phyloP scores from a whole-genome alignment of 495 filamentous ascomycete species.

The Parathielavia hyrcaniae region DNA sequence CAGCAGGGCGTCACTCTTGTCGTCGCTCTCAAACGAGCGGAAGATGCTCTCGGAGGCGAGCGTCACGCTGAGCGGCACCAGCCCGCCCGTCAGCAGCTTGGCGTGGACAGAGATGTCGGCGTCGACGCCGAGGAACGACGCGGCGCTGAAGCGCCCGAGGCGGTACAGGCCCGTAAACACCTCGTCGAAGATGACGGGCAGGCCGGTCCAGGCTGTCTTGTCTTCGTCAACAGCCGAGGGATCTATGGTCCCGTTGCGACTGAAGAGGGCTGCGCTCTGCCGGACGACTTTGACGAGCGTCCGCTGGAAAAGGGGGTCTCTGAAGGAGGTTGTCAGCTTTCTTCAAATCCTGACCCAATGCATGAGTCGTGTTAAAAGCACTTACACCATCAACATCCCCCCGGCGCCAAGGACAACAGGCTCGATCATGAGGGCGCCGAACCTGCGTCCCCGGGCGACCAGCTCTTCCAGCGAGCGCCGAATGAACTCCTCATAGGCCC shows the following conservation, averaged over 20 bases:
- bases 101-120: slow-evolving; percentile 70
- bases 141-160: slow-evolving; percentile 58
- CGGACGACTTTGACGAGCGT: slow-evolving; percentile 59
- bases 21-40: slow-evolving; percentile 55
- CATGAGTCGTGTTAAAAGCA: not conserved
- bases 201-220: slow-evolving; percentile 51
- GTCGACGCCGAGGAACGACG: slow-evolving; percentile 57
- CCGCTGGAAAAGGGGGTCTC: slow-evolving; percentile 72
- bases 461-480: slow-evolving; percentile 44
- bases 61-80: slow-evolving; percentile 67
- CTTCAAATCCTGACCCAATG: not conserved
- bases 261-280: slow-evolving; percentile 46
- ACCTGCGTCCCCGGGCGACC: slow-evolving; percentile 51
- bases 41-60: slow-evolving; percentile 66
- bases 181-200: slow-evolving; percentile 73
- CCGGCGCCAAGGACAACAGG: slow-evolving; percentile 70
- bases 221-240: not conserved
- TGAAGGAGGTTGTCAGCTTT: slow-evolving; percentile 27
- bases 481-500: slow-evolving; percentile 55
- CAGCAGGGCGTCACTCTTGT: slow-evolving; percentile 66
- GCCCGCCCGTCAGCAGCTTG: slow-evolving; percentile 70
- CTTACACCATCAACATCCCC: slow-evolving; percentile 70
- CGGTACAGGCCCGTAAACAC: slow-evolving; percentile 78
- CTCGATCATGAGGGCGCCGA: slow-evolving; percentile 69
- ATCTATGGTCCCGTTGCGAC: not conserved